Base-by-base conservation (phyloP, 2,329 filamentous ascomycete species). In the Pseudofabraea citricarpa region DNA sequence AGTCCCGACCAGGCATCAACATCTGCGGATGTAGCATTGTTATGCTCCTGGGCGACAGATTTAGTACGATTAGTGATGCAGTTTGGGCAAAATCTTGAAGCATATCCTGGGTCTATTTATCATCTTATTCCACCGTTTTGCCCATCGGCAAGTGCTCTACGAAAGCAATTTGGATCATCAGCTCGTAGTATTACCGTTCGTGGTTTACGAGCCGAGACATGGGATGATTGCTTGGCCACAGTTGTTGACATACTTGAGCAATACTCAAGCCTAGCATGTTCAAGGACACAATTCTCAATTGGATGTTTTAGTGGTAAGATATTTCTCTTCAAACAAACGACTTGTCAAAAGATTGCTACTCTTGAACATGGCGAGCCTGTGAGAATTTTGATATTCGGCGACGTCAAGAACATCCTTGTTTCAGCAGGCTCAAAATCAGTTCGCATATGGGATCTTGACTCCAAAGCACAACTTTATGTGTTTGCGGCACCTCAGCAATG, bases 51-150 rank as follows among this genome's bases (percentile, higher is more conserved):
- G 64, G 43, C 56, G 2, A 56, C 48, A 5, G 63, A 66, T 48
- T 49, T 66, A 1, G 56, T 55, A 12, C 54, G 58, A 1, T 40
- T 67, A 3, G 56, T 54, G 0, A 58, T 56, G 3, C 59, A 62
- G 27, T 68, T 68, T 51, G 57, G 53, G 7, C 45, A 47, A 13
- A 51, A 53, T 6, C 45, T 68, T 2, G 15, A 50, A 6, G 29
- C 39, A 7, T 55, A 49, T 4, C 63, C 64, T n/a, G 44, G 50
- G 2, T 56, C 63, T 2, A 65, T 67, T n/a, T 60, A 61, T 44
- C 56, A 50, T 27, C 51, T 64, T 2, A 58, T 66, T n/a, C 63
- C 59, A 2, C 60, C 64, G 2, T 55, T 67, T 38, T 66, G 63
- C 43, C 64, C 64, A 12, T 38, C 47, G 2, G 45, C 46, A 4